Percentiles rank a stretch among this genome's conserved stretches.
Conservation (phyloP, 129 eudicot genomes). For the Gnaphalium uliginosum region DNA sequence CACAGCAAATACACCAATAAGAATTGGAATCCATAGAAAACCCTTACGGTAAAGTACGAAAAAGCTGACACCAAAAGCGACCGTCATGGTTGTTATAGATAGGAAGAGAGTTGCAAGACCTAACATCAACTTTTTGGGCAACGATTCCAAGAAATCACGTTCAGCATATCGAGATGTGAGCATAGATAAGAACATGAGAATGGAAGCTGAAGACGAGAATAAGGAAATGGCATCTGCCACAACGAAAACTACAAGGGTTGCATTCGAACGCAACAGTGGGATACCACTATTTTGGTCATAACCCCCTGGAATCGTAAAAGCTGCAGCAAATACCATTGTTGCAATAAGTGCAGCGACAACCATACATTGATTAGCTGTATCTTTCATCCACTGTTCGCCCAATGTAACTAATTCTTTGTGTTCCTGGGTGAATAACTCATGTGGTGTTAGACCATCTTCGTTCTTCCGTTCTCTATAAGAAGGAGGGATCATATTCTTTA, state of each 20-base stretch:
- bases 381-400: constrained; percentile 25
- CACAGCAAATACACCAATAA: constrained; percentile 26
- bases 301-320: constrained; percentile 45
- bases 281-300: constrained; percentile 19
- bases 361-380: constrained; percentile 37
- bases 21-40: constrained; percentile 32
- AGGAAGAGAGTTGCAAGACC: constrained; percentile 27
- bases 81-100: constrained; percentile 21
- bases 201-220: constrained; percentile 14
- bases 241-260: constrained; percentile 24
- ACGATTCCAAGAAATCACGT: constrained; percentile 28
- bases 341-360: constrained; percentile 43
- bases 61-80: constrained; percentile 29
- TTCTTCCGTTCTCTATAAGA: constrained; percentile 28
- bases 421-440: constrained; percentile 34
- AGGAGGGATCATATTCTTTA: constrained; percentile 34
- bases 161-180: constrained; percentile 38
- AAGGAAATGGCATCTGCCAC: constrained; percentile 39
- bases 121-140: constrained; percentile 22
- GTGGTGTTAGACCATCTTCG: constrained; percentile 36
- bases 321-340: constrained; percentile 44
- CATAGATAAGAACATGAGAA: constrained; percentile 25
- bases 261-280: constrained; percentile 9
- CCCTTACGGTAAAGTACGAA: constrained; percentile 29
- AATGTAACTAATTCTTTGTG: constrained; percentile 32